Evolutionary conservation across 1,284 basidiomycete species (phyloP).

Genomic region (Marasmius fiardii): DNA sequence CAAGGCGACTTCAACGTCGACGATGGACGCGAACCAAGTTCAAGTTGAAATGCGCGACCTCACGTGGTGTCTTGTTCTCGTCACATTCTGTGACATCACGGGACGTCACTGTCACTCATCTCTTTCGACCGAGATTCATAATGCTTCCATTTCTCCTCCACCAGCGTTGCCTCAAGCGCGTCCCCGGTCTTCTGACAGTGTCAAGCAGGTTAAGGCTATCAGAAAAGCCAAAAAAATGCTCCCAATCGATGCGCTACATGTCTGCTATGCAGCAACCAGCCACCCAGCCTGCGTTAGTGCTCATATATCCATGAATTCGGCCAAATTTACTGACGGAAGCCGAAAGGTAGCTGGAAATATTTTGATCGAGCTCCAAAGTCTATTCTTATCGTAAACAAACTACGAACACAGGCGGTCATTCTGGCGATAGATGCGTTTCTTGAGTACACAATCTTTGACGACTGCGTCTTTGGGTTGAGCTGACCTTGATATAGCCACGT

Average conservation of each 20-base stretch:
- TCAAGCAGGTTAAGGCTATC: not conserved
- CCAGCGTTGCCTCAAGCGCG: slow-evolving; percentile 1
- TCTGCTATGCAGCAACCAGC: slow-evolving; percentile 1
- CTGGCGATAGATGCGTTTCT: slow-evolving; percentile 71
- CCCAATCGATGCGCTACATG: not conserved
- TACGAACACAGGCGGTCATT: slow-evolving; percentile 69
- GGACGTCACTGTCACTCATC: not conserved
- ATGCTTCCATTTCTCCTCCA: slow-evolving; percentile 9
- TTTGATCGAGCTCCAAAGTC: slow-evolving; percentile 36
- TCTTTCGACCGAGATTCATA: not conserved
- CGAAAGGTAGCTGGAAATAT: slow-evolving; percentile 33
- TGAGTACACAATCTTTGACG: slow-evolving; percentile 34
- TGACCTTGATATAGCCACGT: slow-evolving; percentile 50
- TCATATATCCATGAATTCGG: not conserved
- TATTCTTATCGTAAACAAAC: slow-evolving; percentile 75
- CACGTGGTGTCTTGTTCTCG: not conserved
- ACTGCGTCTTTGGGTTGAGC: not conserved
- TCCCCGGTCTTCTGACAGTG: slow-evolving; percentile 1
- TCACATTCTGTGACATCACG: not conserved
- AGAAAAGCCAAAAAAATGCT: not conserved
- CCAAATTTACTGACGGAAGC: not conserved
- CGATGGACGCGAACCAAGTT: not conserved
- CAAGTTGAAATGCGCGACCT: not conserved
- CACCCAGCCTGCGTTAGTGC: slow-evolving; percentile 10
- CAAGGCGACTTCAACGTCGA: not conserved